Evolutionary conservation across 2,329 filamentous ascomycete genomes (phyloP), one percentile per base, ranked within the genome.

Genomic region (Dothideomycetes sp.): DNA sequence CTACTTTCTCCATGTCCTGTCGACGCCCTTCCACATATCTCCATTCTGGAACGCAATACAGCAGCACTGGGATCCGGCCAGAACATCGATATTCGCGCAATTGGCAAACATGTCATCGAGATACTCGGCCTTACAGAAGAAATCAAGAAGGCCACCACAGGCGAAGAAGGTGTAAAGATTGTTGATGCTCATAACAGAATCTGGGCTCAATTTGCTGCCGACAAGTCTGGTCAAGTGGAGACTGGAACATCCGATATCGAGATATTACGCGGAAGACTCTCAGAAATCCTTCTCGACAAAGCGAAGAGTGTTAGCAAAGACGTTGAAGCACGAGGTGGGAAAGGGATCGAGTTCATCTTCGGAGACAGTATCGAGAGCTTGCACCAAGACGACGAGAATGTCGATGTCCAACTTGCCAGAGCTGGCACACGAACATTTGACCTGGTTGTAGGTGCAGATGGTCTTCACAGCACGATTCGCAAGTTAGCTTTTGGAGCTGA

Each of bases 181-280:
- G 55, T 71, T 3, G 36, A 39, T 18, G 19, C n/a, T 24, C 41
- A 17, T 8, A 38, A 15, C 17, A 49, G 20, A 7, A 10, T 31
- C 20, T 39, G 36, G 36, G 36, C 36, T 11, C 9, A 39, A 24
- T 37, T 28, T 15, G 19, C 47, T 47, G 17, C 49, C 49, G 53
- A 63, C 35, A 33, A 33, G 27, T 43, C 46, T 20, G 51, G 51
- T 6, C 47, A 46, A n/a, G 43, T 39, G 1, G 31, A 8, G 18
- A 44, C 50, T 11, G 51, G 51, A 1, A 69, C 68, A 0, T 62
- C 59, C 0, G 71, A 76, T 16, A 68, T 64, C 25, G 73, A 76
- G 53, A 74, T 77, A 33, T 67, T 76, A 63, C 59, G 73, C 7
- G 71, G 69, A 0, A 69, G 74, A 39, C 47, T 77, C 20, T 67